A percentile compares a stretch with the other conserved stretches of the same genome.
Conservation (phyloP, 257 asterid genomes). For the Solanum clarkiae region DNA sequence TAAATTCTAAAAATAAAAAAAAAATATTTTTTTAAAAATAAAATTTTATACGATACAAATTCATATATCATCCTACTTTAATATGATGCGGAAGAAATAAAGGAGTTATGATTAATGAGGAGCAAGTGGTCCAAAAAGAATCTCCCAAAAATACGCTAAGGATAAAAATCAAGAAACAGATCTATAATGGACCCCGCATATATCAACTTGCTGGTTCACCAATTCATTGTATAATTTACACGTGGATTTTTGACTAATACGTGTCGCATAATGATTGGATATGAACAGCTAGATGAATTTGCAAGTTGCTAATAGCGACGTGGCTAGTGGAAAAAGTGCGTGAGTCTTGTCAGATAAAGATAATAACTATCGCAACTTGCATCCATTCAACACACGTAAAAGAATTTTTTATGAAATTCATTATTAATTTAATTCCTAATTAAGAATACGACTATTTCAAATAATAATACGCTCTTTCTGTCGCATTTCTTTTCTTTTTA, state of each 20-base stretch:
- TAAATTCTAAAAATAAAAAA: too few relatives aligned
- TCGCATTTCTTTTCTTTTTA: too few relatives aligned
- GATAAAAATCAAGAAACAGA: neutral
- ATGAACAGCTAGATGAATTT: conserved; percentile 2
- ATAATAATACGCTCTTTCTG: too few relatives aligned
- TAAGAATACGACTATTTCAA: too few relatives aligned
- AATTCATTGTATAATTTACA: neutral
- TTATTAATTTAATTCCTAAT: too few relatives aligned
- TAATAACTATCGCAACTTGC: neutral
- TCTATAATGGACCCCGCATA: neutral
- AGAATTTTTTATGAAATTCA: too few relatives aligned
- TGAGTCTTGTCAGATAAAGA: neutral
- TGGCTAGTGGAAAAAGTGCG: neutral
- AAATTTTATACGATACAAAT: too few relatives aligned
- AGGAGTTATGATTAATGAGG: neutral
- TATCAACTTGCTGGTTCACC: conserved; percentile 7
- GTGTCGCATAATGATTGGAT: neutral
- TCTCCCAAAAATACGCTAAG: conserved; percentile 6
- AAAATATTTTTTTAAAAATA: too few relatives aligned
- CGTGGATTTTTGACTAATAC: conserved; percentile 3
- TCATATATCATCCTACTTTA: too few relatives aligned
- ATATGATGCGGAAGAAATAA: neutral
- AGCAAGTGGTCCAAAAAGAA: conserved; percentile 2
- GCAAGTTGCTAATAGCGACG: conserved; percentile 7
- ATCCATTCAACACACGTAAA: neutral